phyloP scores from a whole-genome alignment of 2,329 filamentous ascomycete genomes.

The Gaeumannomyces sp. region DNA sequence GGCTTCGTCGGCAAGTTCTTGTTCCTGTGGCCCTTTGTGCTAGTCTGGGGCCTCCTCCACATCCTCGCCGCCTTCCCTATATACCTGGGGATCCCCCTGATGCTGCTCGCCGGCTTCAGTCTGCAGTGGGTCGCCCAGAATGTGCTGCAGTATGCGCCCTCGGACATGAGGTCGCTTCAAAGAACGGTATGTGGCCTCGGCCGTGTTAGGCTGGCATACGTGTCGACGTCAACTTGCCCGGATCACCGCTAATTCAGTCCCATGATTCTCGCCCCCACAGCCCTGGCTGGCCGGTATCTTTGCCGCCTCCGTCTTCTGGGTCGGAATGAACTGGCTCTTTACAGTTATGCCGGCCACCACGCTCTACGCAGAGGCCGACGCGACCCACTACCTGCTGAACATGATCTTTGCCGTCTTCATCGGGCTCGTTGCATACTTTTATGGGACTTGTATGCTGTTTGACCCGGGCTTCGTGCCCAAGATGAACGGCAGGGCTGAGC shows the following conservation, averaged over 20 bases:
- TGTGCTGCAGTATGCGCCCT: slow-evolving; percentile 73
- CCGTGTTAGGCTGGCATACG: background rate
- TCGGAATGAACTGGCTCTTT: slow-evolving; percentile 69
- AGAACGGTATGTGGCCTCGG: slow-evolving; percentile 60
- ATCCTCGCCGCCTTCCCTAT: slow-evolving; percentile 69
- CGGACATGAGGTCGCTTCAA: slow-evolving; percentile 84
- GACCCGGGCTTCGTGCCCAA: slow-evolving; percentile 95
- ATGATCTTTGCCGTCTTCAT: slow-evolving; percentile 63
- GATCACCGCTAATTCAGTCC: background rate
- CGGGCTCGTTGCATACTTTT: slow-evolving; percentile 74
- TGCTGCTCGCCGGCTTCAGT: slow-evolving; percentile 57
- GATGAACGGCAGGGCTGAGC: slow-evolving; percentile 79
- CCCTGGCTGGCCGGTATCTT: slow-evolving; percentile 95
- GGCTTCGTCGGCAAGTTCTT: slow-evolving; percentile 78
- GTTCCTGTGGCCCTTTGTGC: slow-evolving; percentile 79
- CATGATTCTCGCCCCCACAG: background rate
- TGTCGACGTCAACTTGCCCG: background rate
- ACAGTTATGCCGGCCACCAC: slow-evolving; percentile 54
- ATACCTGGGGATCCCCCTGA: slow-evolving; percentile 68
- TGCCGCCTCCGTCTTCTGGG: slow-evolving; percentile 75
- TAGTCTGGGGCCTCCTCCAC: slow-evolving; percentile 65
- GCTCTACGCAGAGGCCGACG: slow-evolving; percentile 41
- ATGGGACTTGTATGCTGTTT: slow-evolving; percentile 73
- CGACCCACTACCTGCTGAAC: slow-evolving; percentile 67
- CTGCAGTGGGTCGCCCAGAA: slow-evolving; percentile 75